Conservation (phyloP, 1,284 basidiomycete species). For the Peniophora sp. region DNA sequence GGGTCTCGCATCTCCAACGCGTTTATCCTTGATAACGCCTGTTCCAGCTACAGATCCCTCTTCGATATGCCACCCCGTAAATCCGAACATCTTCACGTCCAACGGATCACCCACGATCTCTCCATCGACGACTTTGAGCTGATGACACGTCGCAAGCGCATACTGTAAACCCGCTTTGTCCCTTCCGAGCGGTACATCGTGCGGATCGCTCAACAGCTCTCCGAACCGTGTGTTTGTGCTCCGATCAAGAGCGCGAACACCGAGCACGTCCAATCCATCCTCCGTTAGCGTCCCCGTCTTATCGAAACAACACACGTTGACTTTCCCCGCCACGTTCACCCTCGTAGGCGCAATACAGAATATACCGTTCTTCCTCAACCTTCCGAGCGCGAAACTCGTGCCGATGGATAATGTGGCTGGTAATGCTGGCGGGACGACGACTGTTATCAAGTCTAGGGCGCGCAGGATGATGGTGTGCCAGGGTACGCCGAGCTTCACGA, state of each 20-base stretch:
- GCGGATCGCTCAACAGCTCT: constrained; percentile 82
- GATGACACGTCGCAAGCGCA: constrained; percentile 95
- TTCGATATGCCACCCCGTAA: constrained; percentile 94
- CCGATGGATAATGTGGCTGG: constrained; percentile 98
- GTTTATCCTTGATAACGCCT: constrained; percentile 59
- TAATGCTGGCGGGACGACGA: constrained; percentile 95
- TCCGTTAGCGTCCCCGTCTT: constrained; percentile 99
- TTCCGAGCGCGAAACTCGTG: constrained; percentile 89
- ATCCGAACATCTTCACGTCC: constrained; percentile 97
- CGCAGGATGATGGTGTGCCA: constrained; percentile 92
- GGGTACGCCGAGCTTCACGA: constrained; percentile 82
- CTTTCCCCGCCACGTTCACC: constrained; percentile 93
- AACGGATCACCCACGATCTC: constrained; percentile 92
- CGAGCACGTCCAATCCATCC: constrained; percentile 95
- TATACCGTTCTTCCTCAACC: constrained; percentile 84
- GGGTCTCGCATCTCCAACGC: constrained; percentile 51
- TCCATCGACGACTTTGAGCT: constrained; percentile 87
- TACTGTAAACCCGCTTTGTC: constrained; percentile 84
- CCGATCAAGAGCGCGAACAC: constrained; percentile 79
- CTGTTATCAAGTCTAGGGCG: constrained; percentile 94
- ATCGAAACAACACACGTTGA: constrained; percentile 99
- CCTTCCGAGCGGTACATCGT: constrained; percentile 70
- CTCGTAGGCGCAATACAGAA: constrained; percentile 97
- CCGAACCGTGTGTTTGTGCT: constrained; percentile 68
- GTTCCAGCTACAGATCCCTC: constrained; percentile 75